A percentile compares a stretch with the other conserved stretches of the same genome.
Evolutionary conservation across 2,329 filamentous ascomycete species (phyloP).

Genomic region (Orbilia brochopaga): DNA sequence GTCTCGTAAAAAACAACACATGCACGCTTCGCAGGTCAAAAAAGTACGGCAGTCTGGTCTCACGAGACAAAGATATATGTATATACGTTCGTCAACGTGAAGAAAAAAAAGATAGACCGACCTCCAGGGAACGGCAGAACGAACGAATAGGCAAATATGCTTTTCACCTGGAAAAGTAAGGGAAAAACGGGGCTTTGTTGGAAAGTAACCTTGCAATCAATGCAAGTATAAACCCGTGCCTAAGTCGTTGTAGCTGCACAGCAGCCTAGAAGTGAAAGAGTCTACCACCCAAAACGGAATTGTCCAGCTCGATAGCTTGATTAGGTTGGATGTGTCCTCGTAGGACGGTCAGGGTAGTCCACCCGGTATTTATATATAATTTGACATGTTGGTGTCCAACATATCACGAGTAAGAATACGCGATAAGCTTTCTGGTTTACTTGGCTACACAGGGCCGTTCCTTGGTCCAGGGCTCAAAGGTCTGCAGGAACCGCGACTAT

Average conservation of each 20-base stretch:
- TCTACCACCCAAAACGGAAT: slow-evolving; percentile 18
- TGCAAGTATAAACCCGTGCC: slow-evolving; percentile 9
- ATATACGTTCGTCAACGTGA: slow-evolving; percentile 16
- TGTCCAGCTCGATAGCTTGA: slow-evolving; percentile 11
- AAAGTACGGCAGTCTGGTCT: no score
- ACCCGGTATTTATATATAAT: slow-evolving; percentile 16
- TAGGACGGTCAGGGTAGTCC: slow-evolving; percentile 2
- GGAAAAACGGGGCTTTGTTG: slow-evolving; percentile 17
- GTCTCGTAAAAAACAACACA: no score
- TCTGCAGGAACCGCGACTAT: slow-evolving; percentile 19
- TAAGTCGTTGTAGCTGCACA: slow-evolving; percentile 31
- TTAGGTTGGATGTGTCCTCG: slow-evolving; percentile 17
- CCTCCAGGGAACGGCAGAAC: slow-evolving; percentile 2
- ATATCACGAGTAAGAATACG: slow-evolving; percentile 24
- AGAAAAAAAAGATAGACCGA: slow-evolving; percentile 9
- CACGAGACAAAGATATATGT: no score
- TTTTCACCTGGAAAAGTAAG: slow-evolving; percentile 9
- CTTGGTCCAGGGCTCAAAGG: slow-evolving; percentile 20
- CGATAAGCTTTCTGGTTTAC: slow-evolving; percentile 22
- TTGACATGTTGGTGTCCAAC: slow-evolving; percentile 5
- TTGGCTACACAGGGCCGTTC: slow-evolving; percentile 10
- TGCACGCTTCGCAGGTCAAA: no score
- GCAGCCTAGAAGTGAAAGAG: slow-evolving; percentile 29
- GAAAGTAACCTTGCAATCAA: slow-evolving; percentile 35
- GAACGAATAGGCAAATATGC: slow-evolving; percentile 22